Base-by-base conservation (phyloP, 192 early-diverging fungal genomes). In the Ambispora gerdemannii region DNA sequence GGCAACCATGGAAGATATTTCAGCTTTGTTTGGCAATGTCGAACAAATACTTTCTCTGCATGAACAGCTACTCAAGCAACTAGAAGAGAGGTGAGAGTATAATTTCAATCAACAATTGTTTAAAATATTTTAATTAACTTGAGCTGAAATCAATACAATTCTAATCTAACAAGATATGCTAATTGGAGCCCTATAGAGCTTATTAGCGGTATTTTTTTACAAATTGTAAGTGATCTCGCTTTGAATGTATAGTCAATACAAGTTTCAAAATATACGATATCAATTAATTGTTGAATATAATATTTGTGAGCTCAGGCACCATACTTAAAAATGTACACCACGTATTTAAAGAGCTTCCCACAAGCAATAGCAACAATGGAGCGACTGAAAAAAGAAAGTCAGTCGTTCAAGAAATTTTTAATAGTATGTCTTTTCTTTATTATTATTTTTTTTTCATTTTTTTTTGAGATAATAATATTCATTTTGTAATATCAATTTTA, bases 281-380 rank as follows among this genome's bases (percentile, higher is more conserved):
- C n/a, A n/a, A n/a, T n/a, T n/a, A n/a, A n/a, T n/a, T n/a, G n/a
- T n/a, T n/a, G n/a, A n/a, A n/a, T n/a, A n/a, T n/a, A n/a, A n/a
- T n/a, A n/a, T n/a, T n/a, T 34, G 11, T 52, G 20, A 59, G 6
- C n/a, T 49, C 47, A 70, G 68, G 68, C 68, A 28, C 86, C 90
- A 0, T 91, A 87, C 70, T 79, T 96, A 70, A 91, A 89, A 66
- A 87, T 94, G 82, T 96, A 96, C 73, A 89, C 87, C 25, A 78
- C 79, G 51, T 96, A 93, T 77, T 87, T 89, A 68, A 94, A 92
- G 77, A 91, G 90, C 75, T 94, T 89, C 77, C 92, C 92, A 36
- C 80, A 85, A 28, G 89, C 92, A 19, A 32, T 74, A 38, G 51
- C 56, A 24, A 56, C 47, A 6, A 60, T 70, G 58, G 67, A 76